Evolutionary conservation across 148 eudicot species (phyloP).

Genomic region (Polygonum aviculare): DNA sequence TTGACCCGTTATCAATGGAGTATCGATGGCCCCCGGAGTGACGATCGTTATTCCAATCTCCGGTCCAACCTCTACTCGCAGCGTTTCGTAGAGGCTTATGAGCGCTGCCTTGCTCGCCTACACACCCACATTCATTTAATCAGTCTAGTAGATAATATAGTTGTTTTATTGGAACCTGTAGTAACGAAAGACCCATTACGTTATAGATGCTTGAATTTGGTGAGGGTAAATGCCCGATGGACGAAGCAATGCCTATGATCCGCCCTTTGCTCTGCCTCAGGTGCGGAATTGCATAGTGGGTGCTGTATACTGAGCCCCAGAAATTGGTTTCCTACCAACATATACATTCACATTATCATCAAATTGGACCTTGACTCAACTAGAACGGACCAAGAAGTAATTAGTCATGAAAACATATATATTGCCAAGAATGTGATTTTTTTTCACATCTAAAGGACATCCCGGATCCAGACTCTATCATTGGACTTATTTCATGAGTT

Average conservation of each 20-base stretch:
- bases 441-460: too few species aligned
- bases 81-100: conserved; percentile 28
- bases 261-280: conserved; percentile 27
- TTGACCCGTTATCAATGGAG: conserved; percentile 34
- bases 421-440: too few species aligned
- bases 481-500: too few species aligned
- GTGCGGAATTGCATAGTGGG: conserved; percentile 30
- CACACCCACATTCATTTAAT: too few species aligned
- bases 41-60: conserved; percentile 31
- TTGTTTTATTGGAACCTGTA: too few species aligned
- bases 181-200: conserved; percentile 11
- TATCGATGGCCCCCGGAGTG: conserved; percentile 33
- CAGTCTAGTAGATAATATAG: too few species aligned
- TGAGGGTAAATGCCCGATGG: conserved; percentile 20
- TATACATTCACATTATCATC: not conserved
- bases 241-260: conserved; percentile 33
- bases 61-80: conserved; percentile 28
- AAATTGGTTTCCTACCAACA: conserved; percentile 32
- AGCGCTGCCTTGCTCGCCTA: conserved; percentile 51
- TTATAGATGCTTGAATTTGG: conserved; percentile 31
- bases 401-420: too few species aligned
- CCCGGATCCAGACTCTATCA: too few species aligned
- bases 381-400: not conserved
- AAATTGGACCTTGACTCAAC: not conserved
- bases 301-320: conserved; percentile 40